Evolutionary conservation across 1,284 basidiomycete species (phyloP).

Genomic region (Amylostereum chailletii): DNA sequence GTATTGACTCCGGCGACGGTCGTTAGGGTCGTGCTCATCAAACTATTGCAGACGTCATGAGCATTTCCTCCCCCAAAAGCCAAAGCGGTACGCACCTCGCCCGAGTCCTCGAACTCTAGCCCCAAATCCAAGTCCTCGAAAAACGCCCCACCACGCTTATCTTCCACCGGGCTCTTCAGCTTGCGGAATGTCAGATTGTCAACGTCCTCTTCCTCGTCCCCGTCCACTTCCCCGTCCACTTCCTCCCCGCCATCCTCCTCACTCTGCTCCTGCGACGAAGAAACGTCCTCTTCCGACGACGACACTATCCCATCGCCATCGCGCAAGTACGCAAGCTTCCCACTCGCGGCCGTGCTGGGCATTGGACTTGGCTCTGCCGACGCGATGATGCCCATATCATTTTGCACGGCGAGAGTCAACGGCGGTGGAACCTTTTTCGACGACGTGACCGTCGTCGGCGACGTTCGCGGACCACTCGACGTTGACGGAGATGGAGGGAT

Average conservation of each 20-base stretch:
- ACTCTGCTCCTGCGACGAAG: conserved; percentile 2
- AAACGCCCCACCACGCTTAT: conserved; percentile 58
- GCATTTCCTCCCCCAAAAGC: conserved; percentile 2
- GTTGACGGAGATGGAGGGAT: conserved; percentile 8
- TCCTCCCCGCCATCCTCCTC: conserved; percentile 11
- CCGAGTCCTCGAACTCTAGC: conserved; percentile 29
- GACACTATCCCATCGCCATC: conserved; percentile 1
- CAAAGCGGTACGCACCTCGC: conserved; percentile 18
- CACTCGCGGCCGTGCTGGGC: background rate
- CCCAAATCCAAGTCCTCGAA: conserved; percentile 68
- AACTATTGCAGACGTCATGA: conserved; percentile 29
- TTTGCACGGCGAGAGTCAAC: conserved; percentile 6
- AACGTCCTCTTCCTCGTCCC: conserved; percentile 19
- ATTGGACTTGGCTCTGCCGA: conserved; percentile 9
- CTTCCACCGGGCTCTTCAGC: conserved; percentile 38
- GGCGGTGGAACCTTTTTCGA: conserved; percentile 11
- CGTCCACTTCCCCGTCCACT: conserved; percentile 13
- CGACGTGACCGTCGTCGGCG: conserved; percentile 4
- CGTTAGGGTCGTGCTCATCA: conserved; percentile 60
- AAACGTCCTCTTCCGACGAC: background rate
- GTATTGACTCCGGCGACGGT: conserved; percentile 61
- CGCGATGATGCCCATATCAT: background rate
- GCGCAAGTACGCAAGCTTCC: conserved; percentile 8
- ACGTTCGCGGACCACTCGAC: conserved; percentile 1
- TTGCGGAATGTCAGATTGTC: conserved; percentile 4